Base-by-base conservation (phyloP, 2,329 filamentous ascomycete genomes). In the Fusarium odoratissimum region DNA sequence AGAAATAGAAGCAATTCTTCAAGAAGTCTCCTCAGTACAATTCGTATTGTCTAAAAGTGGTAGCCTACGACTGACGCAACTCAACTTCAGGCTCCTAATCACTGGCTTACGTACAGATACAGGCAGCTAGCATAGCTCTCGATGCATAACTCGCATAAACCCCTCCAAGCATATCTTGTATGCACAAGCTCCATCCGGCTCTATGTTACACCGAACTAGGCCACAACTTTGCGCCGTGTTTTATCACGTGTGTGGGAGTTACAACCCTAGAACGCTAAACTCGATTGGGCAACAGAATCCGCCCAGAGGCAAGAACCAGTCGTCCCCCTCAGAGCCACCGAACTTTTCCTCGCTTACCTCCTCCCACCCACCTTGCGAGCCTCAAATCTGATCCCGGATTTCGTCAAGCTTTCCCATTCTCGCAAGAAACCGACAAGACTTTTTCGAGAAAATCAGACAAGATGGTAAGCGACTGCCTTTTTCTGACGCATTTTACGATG, bases 381-480 rank as follows among this genome's bases (percentile, higher is more conserved):
- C 81, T 83, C 83, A 83, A 87, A 87, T 88, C 86, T 86, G 86
- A 83, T 83, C 80, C 81, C 85, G 87, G 86, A 87, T 87, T 87
- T 86, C 82, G 83, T 84, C 84, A 85, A 84, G 79, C 81, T 83
- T 82, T 79, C 79, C 80, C 75, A 80, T 78, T 81, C 84, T 87
- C 86, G 84, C 85, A 83, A 83, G 81, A 82, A 72, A 77, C 78
- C 80, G 78, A 83, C 80, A 79, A 79, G 79, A 77, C 81, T 79
- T 78, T 79, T 75, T 79, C 79, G 79, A 83, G 79, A 82, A 81
- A 86, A 86, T 87, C 84, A 88, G 86, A 86, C 90, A 92, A 91
- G 83, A 92, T 92, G 90, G 90, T 92, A 89, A 90, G 90, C 81
- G 79, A 80, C 78, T 71, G 75, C 63, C 63, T 65, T 65, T 69